A percentile compares a stretch with the other conserved stretches of the same genome.
These are phyloP conservation scores for Flaveria sonorensis DNA, from an alignment of 129 eudicot species.

Conservation along the genomic window DNA sequence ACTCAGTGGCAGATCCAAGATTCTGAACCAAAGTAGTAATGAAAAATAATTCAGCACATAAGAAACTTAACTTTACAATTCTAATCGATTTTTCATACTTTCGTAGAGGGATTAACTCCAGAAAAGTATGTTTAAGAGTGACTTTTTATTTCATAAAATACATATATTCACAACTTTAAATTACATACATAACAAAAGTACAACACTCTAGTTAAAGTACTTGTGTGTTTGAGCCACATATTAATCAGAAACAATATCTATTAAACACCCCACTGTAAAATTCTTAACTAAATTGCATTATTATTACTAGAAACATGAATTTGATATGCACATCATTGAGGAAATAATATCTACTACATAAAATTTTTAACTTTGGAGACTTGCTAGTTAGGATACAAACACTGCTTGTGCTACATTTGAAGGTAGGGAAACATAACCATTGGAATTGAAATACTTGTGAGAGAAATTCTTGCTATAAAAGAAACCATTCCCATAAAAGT, in stretches of 20 bases:
- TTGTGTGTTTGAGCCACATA: not conserved
- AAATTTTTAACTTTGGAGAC: not conserved
- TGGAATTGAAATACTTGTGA: not conserved
- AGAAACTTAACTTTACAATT: not conserved
- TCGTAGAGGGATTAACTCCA: not conserved
- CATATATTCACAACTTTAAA: not conserved
- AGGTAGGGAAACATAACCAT: not conserved
- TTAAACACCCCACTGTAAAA: not conserved
- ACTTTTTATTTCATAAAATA: not conserved
- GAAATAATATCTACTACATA: not conserved
- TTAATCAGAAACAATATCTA: not conserved
- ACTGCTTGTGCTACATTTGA: not conserved
- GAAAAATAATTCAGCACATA: not conserved
- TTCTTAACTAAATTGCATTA: not conserved
- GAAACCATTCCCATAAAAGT: not conserved
- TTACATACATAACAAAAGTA: not conserved
- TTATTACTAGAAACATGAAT: not conserved
- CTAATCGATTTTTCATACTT: not conserved
- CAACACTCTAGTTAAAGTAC: not conserved
- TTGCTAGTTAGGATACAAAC: not conserved
- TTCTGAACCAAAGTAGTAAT: constrained; percentile 18
- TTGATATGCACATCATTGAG: not conserved
- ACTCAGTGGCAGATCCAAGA: constrained; percentile 29
- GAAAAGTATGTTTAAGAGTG: not conserved
- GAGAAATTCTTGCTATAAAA: not conserved